Conservation (phyloP, 1,284 basidiomycete species). For the Agroathelia rolfsii region DNA sequence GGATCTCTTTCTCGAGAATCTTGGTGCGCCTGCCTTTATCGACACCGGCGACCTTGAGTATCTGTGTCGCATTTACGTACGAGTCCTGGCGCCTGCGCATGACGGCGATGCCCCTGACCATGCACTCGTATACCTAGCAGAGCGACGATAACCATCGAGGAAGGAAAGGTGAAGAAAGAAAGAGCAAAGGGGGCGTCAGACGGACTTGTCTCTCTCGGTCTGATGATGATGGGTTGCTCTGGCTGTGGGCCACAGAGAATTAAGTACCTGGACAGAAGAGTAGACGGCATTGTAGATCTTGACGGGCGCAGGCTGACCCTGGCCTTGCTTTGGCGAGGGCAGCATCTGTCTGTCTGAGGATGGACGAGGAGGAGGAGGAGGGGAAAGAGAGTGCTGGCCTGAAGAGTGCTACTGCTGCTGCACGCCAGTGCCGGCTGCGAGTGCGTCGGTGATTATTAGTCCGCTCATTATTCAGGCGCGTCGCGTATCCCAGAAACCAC, state of each 20-base stretch:
- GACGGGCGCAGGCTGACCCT: conserved; percentile 47
- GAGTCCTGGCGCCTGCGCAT: conserved; percentile 94
- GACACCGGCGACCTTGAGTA: conserved; percentile 97
- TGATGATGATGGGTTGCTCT: background rate
- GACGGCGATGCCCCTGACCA: conserved; percentile 96
- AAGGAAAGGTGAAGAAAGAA: conserved; percentile 10
- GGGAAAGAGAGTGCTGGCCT: too few species aligned
- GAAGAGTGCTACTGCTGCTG: too few species aligned
- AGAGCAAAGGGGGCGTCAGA: conserved; percentile 2
- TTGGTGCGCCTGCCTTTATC: conserved; percentile 96
- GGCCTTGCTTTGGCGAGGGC: too few species aligned
- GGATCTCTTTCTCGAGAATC: conserved; percentile 96
- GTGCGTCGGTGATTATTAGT: too few species aligned
- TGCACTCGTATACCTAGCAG: conserved; percentile 83
- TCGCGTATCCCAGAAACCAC: too few species aligned
- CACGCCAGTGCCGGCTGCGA: too few species aligned
- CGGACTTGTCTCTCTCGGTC: background rate
- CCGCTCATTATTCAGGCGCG: too few species aligned
- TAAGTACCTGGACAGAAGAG: conserved; percentile 69
- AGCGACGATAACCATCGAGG: conserved; percentile 32
- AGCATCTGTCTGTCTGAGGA: too few species aligned
- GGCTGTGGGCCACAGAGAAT: too few species aligned
- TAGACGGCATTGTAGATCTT: conserved; percentile 88
- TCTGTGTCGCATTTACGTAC: conserved; percentile 96
- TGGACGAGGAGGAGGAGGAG: too few species aligned